phyloP scores from a whole-genome alignment of 208 protist species.

The Phytomonas sp. region DNA sequence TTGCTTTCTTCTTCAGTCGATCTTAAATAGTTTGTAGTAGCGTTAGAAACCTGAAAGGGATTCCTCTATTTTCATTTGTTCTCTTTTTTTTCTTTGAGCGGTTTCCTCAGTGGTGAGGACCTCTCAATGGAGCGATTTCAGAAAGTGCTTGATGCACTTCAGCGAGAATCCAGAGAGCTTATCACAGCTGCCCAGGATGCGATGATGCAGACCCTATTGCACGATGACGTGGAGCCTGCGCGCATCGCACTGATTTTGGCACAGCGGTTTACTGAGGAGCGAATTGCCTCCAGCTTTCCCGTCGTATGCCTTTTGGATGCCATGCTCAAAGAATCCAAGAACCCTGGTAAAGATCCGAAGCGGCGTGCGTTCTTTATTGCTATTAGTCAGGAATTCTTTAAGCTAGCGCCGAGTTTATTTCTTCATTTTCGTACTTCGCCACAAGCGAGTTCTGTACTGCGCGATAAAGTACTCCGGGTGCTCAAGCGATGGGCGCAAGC shows the following conservation, averaged over 20 bases:
- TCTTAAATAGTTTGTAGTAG: neutral
- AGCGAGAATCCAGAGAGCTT: conserved; percentile 63
- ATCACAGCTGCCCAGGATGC: conserved; percentile 30
- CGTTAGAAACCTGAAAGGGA: neutral
- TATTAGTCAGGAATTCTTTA: neutral
- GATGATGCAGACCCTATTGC: conserved; percentile 20
- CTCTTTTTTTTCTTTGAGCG: conserved; percentile 3
- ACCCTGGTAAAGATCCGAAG: neutral
- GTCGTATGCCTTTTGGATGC: conserved; percentile 69
- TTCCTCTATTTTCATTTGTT: neutral
- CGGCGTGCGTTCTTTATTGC: neutral
- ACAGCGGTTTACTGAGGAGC: conserved; percentile 45
- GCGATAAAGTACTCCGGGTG: conserved; percentile 44
- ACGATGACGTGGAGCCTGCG: conserved; percentile 24
- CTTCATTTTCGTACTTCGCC: neutral
- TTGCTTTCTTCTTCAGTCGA: neutral
- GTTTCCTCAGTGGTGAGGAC: neutral
- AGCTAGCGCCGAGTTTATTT: neutral
- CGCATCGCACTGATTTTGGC: conserved; percentile 53
- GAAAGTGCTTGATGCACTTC: conserved; percentile 28
- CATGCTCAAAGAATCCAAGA: conserved; percentile 14
- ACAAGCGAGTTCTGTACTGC: conserved; percentile 12
- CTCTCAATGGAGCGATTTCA: conserved; percentile 44
- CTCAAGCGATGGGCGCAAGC: conserved; percentile 53
- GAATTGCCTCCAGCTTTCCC: conserved; percentile 42